phyloP scores from a whole-genome alignment of 257 asterid genomes.

The Buddleja alternifolia region DNA sequence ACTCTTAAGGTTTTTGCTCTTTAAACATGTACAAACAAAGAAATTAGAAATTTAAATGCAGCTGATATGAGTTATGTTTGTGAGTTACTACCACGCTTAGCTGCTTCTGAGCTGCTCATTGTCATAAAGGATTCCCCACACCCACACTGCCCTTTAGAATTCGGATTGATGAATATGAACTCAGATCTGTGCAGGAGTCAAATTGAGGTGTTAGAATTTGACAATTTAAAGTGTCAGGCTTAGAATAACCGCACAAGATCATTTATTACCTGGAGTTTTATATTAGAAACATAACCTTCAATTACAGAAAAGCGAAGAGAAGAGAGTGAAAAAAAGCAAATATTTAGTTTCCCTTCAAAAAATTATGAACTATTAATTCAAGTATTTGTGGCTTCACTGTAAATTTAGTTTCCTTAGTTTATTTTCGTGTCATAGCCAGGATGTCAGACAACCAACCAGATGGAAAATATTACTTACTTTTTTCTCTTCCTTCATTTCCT shows the following conservation, averaged over 20 bases:
- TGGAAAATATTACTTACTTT: background rate
- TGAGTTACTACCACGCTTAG: conserved; percentile 57
- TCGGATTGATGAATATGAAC: conserved; percentile 89
- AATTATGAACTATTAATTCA: background rate
- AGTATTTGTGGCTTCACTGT: background rate
- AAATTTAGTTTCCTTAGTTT: background rate
- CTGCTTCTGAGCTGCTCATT: conserved; percentile 59
- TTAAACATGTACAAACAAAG: too few species aligned
- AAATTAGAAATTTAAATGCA: background rate
- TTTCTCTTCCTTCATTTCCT: background rate
- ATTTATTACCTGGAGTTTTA: too few species aligned
- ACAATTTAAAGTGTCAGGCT: too few species aligned
- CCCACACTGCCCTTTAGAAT: conserved; percentile 89
- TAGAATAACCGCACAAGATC: too few species aligned
- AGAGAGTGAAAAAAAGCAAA: too few species aligned
- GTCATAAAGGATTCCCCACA: conserved; percentile 99
- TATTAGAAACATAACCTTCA: background rate
- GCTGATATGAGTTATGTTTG: too few species aligned
- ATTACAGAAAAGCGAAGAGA: too few species aligned
- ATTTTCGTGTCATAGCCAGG: too few species aligned
- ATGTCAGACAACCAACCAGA: background rate
- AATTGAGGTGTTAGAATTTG: conserved; percentile 17
- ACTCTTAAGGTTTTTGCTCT: too few species aligned
- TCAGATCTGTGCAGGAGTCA: conserved; percentile 70
- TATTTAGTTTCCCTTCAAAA: background rate